phyloP scores from a whole-genome alignment of 257 asterid species.

The Coffea canephora region DNA sequence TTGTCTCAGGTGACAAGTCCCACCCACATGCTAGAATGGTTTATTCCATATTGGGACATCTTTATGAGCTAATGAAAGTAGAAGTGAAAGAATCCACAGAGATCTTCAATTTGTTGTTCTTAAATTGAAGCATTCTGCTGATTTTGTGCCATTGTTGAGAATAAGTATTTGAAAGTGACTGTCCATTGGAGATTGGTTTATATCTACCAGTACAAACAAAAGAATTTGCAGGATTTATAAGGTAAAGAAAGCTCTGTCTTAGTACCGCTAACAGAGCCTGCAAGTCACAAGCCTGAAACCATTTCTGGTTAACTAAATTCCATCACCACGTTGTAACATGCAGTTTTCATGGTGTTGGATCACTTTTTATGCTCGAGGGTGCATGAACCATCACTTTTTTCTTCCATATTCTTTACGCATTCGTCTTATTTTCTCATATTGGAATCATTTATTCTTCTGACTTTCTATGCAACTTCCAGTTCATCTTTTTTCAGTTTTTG shows the following conservation, averaged over 20 bases:
- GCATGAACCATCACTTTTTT: neutral
- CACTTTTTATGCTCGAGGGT: neutral
- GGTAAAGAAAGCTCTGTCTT: neutral
- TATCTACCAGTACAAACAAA: neutral
- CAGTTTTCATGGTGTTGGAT: neutral
- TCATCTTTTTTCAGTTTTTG: neutral
- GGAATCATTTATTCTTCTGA: neutral
- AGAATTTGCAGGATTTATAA: neutral
- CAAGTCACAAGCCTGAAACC: neutral
- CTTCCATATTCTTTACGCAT: neutral
- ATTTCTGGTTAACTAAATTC: neutral
- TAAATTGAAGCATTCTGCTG: neutral
- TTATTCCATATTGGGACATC: conserved; percentile 13
- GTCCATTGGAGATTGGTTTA: neutral
- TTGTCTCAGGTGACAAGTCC: conserved; percentile 19
- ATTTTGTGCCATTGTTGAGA: conserved; percentile 3
- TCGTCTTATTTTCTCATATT: neutral
- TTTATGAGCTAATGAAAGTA: conserved; percentile 16
- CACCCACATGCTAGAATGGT: conserved; percentile 1
- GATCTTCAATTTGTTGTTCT: neutral
- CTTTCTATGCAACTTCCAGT: neutral
- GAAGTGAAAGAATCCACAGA: neutral
- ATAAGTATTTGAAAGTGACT: neutral
- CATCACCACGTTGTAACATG: neutral
- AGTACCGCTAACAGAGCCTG: neutral